Evolutionary conservation across 352 stramenopile species (phyloP), one percentile per base, ranked within the genome.

Genomic region (Phytophthora podocarpi): DNA sequence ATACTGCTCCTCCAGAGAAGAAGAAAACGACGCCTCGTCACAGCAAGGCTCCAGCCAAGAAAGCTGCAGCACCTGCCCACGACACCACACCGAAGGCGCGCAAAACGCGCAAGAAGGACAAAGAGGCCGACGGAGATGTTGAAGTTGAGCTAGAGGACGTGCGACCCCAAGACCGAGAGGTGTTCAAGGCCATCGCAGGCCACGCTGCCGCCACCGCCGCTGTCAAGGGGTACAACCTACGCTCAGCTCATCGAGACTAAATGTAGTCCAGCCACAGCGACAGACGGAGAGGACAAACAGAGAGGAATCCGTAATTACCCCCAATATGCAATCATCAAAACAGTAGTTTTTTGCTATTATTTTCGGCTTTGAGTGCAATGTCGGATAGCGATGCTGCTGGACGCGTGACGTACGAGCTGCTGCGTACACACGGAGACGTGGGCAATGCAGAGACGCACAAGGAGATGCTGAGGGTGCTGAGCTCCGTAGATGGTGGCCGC

Each of bases 171-270:
- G 70, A 78, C 27, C 82, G 85, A 61, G 67, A 82, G 15, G 82
- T 82, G 3, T 74, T 75, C 9, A 81, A 77, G 21, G 85, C 85
- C 2, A 62, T 91, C 10, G 82, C 68, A 7, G 81, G 79, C 8
- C 68, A 81, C 18, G 82, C 78, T 21, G 85, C 85, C n/a, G 85
- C 85, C 8, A 81, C 70, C 16, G 78, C 75, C 13, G 78, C 78
- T 5, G 61, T 70, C 4, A 87, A 83, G 54, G 54, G 70, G 9
- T 88, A 88, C 66, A 77, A 74, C 13, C 34, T 91, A 36, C 79
- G 79, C 37, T 74, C 72, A 16, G 21, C 56, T 37, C 40, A 46
- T 36, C 37, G 21, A 40, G 39, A 54, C 49, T 59, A 58, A 50
- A 34, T n/a, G 8, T 46, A 32, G 15, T 10, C 16, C 5, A 46